Percentiles rank a stretch among this genome's conserved stretches.
These are phyloP conservation scores for Scheffersomyces titani DNA, from an alignment of 1,139 yeast species.

Conservation along the genomic window DNA sequence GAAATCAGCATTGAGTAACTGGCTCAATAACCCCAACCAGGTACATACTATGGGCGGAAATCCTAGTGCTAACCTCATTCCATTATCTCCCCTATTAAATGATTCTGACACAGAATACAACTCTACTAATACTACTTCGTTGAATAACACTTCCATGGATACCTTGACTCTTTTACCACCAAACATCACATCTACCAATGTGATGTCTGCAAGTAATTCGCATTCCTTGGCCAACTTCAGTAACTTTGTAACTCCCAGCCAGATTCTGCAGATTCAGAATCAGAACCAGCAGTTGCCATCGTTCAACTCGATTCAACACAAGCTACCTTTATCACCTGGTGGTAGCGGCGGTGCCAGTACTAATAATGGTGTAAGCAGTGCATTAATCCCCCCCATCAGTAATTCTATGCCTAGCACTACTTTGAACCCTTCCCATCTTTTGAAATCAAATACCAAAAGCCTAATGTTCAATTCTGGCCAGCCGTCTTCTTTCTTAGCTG, in stretches of 20 bases:
- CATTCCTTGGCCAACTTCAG: constrained; percentile 1
- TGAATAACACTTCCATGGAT: constrained; percentile 13
- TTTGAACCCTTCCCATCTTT: constrained; percentile 12
- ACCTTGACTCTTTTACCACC: constrained; percentile 18
- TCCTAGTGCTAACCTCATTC: constrained; percentile 27
- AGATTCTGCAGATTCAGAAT: constrained; percentile 27
- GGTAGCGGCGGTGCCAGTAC: constrained; percentile 1
- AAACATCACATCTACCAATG: constrained; percentile 1
- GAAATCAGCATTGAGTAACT: constrained; percentile 15
- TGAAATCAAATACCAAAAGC: constrained; percentile 8
- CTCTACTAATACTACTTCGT: constrained; percentile 10
- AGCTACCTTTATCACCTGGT: constrained; percentile 21
- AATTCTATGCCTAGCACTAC: constrained; percentile 5
- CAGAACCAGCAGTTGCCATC: constrained; percentile 39
- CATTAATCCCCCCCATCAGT: constrained; percentile 9
- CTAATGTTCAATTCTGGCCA: constrained; percentile 3
- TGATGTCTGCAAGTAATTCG: background rate
- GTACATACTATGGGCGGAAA: constrained; percentile 4
- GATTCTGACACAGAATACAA: constrained; percentile 30
- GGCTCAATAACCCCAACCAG: constrained; percentile 16
- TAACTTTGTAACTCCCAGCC: constrained; percentile 12
- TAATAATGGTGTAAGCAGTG: constrained; percentile 1
- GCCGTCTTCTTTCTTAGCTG: constrained; percentile 4
- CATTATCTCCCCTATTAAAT: constrained; percentile 38
- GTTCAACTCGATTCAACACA: constrained; percentile 38